Base-by-base conservation (phyloP, 2,329 filamentous ascomycete species). In the Diaporthe ilicicola region DNA sequence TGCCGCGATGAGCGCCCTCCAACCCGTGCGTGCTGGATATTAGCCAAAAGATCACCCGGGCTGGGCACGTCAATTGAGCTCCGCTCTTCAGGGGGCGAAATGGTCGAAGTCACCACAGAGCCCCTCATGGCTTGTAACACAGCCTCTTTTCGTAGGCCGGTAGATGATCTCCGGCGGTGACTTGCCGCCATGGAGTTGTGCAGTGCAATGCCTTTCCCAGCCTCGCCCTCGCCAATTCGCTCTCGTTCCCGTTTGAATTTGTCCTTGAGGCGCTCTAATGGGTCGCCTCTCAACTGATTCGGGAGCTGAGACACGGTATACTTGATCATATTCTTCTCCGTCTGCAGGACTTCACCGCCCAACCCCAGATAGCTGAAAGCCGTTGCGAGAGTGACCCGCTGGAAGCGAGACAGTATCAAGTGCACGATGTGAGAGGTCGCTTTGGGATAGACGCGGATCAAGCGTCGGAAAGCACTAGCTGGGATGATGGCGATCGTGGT, bases 401-500 rank as follows among this genome's bases (percentile, higher is more conserved):
- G 95, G 65, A 99, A 91, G 61, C 97, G 90, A 3, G 97, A 98
- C 39, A 99, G 83, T 73, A 99, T 99, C 55, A 99, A 95, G 78
- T 99, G 96, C 7, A 99, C 94, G 74, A 99, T 98, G 78, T 99
- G 97, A 1, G 96, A 92, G 2, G 96, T 98, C 12, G 97, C 95
- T 83, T 97, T 97, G 12, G 96, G 96, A 76, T 98, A 99, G 29
- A 98, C 92, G 77, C 94, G 91, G 64, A 97, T 99, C 66, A 99
- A 85, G 10, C 97, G 91, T 67, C 94, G 91, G 77, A 99, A 99
- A 4, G 96, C 97, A 78, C 94, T 97, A 0, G 96, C 96, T 1
- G 97, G 97, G 70, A 99, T 99, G 74, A 99, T 97, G 7, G 96
- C 96, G 81, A 99, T 98, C 0, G 97, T 99, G 0, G 96, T 99